phyloP scores from a whole-genome alignment of 192 early-diverging fungal genomes.

The Coemansia aciculifera region DNA sequence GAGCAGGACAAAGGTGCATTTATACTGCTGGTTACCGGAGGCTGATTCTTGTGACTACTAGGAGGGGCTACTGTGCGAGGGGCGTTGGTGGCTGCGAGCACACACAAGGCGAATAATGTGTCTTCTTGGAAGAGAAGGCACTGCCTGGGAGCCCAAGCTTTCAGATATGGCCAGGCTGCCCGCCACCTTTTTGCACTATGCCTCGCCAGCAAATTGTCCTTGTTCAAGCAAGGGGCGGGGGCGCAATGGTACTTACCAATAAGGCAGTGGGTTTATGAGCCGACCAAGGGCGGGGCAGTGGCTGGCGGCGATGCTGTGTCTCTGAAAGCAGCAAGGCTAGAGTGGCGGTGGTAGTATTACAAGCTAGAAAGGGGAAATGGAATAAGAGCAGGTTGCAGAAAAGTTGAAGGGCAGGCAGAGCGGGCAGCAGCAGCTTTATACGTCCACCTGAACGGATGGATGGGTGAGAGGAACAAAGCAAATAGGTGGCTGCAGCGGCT shows the following conservation, averaged over 20 bases:
- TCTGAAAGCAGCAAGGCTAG: background rate
- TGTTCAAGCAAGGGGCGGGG: background rate
- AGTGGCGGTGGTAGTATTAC: background rate
- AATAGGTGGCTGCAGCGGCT: background rate
- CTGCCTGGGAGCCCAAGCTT: background rate
- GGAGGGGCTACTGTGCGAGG: background rate
- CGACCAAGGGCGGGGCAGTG: background rate
- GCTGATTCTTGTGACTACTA: conserved; percentile 2
- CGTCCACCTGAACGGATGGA: background rate
- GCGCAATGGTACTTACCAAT: conserved; percentile 6
- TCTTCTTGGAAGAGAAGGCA: background rate
- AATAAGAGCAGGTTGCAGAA: background rate
- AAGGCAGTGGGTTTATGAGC: background rate
- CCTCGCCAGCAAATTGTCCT: background rate
- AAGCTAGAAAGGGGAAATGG: background rate
- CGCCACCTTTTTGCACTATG: conserved; percentile 5
- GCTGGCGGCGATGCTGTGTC: background rate
- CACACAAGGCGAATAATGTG: background rate
- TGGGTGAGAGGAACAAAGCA: background rate
- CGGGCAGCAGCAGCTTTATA: background rate
- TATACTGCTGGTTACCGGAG: background rate
- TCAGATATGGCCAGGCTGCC: background rate
- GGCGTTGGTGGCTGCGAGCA: background rate
- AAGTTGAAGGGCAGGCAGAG: background rate
- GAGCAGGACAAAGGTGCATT: background rate